Conservation (phyloP, 257 asterid species). For the Plantago ovata region DNA sequence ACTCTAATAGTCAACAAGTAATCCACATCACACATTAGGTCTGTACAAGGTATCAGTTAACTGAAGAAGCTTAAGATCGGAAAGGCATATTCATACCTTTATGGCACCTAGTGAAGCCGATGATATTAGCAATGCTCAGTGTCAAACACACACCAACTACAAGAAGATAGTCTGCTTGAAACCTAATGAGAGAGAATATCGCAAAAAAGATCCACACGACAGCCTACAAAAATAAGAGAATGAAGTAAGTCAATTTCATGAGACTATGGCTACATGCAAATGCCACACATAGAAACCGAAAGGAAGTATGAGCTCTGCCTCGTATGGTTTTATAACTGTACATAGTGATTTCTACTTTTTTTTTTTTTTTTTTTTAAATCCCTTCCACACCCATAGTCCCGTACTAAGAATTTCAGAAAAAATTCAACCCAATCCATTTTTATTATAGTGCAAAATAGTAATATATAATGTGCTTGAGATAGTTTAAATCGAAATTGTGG, state of each 20-base stretch:
- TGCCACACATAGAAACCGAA: too few species aligned
- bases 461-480: neutral
- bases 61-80: neutral
- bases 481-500: constrained; percentile 12
- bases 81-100: constrained; percentile 34
- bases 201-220: constrained; percentile 57
- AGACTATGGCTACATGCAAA: too few species aligned
- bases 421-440: too few species aligned
- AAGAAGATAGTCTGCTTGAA: constrained; percentile 59
- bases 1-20: too few species aligned
- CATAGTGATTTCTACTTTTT: too few species aligned
- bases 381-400: too few species aligned
- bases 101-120: constrained; percentile 62
- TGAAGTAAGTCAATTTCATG: constrained; percentile 7
- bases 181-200: constrained; percentile 58
- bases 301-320: too few species aligned
- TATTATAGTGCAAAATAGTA: too few species aligned
- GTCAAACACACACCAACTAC: constrained; percentile 62
- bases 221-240: constrained; percentile 34
- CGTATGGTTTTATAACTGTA: too few species aligned
- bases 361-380: too few species aligned
- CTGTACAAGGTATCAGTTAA: neutral
- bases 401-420: neutral
- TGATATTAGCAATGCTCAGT: constrained; percentile 55
- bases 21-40: too few species aligned